Evolutionary conservation across 2,329 filamentous ascomycete species (phyloP).

Genomic region (Madurella fahalii): DNA sequence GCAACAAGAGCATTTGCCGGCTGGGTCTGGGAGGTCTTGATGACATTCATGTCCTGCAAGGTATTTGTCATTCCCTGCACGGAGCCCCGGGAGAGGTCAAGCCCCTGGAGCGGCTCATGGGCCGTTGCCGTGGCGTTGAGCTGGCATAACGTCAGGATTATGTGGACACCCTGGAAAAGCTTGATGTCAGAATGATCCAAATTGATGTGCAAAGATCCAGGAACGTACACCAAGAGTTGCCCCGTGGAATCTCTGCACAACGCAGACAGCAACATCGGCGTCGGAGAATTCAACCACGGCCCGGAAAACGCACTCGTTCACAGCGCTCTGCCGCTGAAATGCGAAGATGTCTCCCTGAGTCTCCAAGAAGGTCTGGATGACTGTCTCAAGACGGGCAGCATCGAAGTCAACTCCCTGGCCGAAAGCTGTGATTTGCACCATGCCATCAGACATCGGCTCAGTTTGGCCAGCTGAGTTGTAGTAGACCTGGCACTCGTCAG

Average conservation of each 20-base stretch:
- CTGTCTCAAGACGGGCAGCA: slow-evolving; percentile 32
- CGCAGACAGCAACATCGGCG: slow-evolving; percentile 39
- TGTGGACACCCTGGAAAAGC: slow-evolving; percentile 16
- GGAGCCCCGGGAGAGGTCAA: background rate
- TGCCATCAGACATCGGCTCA: slow-evolving; percentile 49
- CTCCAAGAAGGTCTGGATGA: slow-evolving; percentile 40
- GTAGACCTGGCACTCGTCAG: slow-evolving; percentile 24
- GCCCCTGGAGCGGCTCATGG: slow-evolving; percentile 3
- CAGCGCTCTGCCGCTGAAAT: slow-evolving; percentile 41
- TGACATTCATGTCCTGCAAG: slow-evolving; percentile 17
- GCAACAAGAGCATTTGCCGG: slow-evolving; percentile 22
- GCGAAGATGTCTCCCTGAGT: slow-evolving; percentile 51
- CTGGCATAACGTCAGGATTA: slow-evolving; percentile 16
- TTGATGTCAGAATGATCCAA: slow-evolving; percentile 1
- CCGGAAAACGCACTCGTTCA: slow-evolving; percentile 41
- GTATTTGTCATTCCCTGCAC: slow-evolving; percentile 12
- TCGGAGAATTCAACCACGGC: slow-evolving; percentile 53
- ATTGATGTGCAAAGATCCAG: background rate
- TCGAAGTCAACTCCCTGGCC: slow-evolving; percentile 15
- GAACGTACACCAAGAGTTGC: slow-evolving; percentile 34
- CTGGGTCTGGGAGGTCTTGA: slow-evolving; percentile 15
- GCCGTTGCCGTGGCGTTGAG: background rate
- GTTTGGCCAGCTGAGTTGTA: slow-evolving; percentile 28
- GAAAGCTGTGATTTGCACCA: slow-evolving; percentile 49
- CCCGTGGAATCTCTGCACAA: slow-evolving; percentile 40